Base-by-base conservation (phyloP, 352 stramenopile genomes). In the Phytopythium sindhum region DNA sequence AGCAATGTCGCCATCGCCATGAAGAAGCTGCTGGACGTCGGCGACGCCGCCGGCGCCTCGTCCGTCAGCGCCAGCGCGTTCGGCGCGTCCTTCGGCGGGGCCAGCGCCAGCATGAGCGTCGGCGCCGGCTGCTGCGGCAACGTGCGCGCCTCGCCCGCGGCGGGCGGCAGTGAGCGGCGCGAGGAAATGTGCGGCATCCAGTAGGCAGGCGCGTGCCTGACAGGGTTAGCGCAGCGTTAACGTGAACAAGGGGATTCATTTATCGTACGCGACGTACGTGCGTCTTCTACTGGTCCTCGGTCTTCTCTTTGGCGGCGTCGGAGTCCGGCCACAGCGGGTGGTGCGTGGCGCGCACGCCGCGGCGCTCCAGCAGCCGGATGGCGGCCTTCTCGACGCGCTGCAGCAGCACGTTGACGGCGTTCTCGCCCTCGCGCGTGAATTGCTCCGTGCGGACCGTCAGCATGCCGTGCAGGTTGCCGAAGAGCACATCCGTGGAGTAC, bases 401-500 rank as follows among this genome's bases (percentile, higher is more conserved):
- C 72, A 95, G 65, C 52, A 81, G 73, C 33, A 72, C 56, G 64
- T 93, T 95, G 37, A 91, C 67, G 19, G 84, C 15, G 66, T 64
- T 89, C 63, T 95, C 86, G 64, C 72, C 77, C 23, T 89, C 72
- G 19, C 59, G 68, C 2, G 78, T 84, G 41, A 95, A 87, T 65
- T 91, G 92, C 61, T 97, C 76, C 0, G 89, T 98, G 48, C 98
- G 95, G 58, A 99, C 92, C n/a, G 96, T 99, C 29, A 98, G 75
- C 72, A 99, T 93, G 7, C 96, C 87, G 72, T 98, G 83, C 2
- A 98, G 74, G 70, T 99, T 99, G 29, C 96, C 97, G 76, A 99
- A 99, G 15, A 99, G 85, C 50, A 99, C 83, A 79, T 99, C 97
- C 0, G 96, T 99, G 52, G 98, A 92, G 64, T 99, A 91, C 47